Evolutionary conservation across 2,329 filamentous ascomycete genomes (phyloP), one percentile per base, ranked within the genome.

Genomic region (Trematosphaeria pertusa): DNA sequence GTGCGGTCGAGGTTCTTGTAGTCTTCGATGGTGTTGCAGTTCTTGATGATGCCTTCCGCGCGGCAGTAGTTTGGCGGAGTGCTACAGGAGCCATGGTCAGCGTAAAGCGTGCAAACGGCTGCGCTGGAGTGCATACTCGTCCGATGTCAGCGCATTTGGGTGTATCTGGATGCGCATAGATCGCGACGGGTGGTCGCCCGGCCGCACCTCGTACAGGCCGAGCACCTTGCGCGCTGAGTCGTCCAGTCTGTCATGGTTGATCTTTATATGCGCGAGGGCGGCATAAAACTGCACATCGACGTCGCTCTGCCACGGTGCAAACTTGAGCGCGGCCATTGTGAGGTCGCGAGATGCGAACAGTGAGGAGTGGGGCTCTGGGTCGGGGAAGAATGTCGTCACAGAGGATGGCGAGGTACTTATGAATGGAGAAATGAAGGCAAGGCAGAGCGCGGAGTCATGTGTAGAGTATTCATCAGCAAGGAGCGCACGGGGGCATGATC

Each of bases 211-310:
- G 71, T 99, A 99, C 33, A 96, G 76, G 3, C 94, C 94, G 21
- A 96, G 80, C 2, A 97, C 82, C 50, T 87, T 87, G 34, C 93
- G 88, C 18, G 91, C 89, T 8, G 92, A 96, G 72, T 96, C 93
- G 76, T 97, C 89, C 40, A 99, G 89, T 75, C 92, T 96, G 76
- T 97, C 94, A 81, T 96, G 87, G 71, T 97, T 91, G 69, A 99
- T 91, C 76, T 99, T 99, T 58, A 88, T 88, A 5, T 87, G 85
- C 49, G 95, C 94, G n/a, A 99, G 83, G 4, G 91, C 87, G 35
- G 89, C 88, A 71, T 97, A 99, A 74, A 99, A 99, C 34, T 91
- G 90, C 33, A 97, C 81, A 70, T 99, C 94, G 67, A 97, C 91
- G 75, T 97, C 91, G 37, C 93, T 96, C 31, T 87, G 84, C 79